Evolutionary conservation across 768 basidiomycete species (phyloP).

Genomic region (Thelephora ganbajun): DNA sequence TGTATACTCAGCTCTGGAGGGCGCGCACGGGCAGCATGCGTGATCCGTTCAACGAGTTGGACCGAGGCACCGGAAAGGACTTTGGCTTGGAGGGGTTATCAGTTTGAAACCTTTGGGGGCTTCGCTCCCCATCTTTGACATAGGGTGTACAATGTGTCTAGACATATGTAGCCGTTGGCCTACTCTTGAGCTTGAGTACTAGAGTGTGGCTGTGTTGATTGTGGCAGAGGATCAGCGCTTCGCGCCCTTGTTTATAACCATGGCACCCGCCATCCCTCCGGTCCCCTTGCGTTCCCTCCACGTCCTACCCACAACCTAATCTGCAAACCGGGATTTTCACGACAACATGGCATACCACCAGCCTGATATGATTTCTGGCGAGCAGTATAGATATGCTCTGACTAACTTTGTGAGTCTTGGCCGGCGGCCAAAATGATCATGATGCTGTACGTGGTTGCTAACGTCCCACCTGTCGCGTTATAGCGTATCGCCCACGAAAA

Average conservation of each 20-base stretch:
- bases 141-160: no score
- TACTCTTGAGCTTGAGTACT: no score
- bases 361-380: slow-evolving; percentile 26
- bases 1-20: slow-evolving; percentile 72
- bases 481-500: slow-evolving; percentile 82
- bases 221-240: background rate
- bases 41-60: slow-evolving; percentile 58
- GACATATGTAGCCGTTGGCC: no score
- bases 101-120: background rate
- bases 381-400: slow-evolving; percentile 74
- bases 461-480: background rate
- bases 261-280: background rate
- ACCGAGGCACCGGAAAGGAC: slow-evolving; percentile 24
- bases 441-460: background rate
- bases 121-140: no score
- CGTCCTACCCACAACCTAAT: background rate
- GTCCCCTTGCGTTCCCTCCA: background rate
- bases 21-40: slow-evolving; percentile 69
- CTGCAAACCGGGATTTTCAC: background rate
- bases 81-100: slow-evolving; percentile 35
- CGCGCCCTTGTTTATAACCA: background rate
- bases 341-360: slow-evolving; percentile 1
- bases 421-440: background rate
- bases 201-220: background rate
- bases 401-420: slow-evolving; percentile 46